A percentile compares a stretch with the other conserved stretches of the same genome.
Evolutionary conservation across 352 stramenopile species (phyloP).

Genomic region (Lagenidium giganteum): DNA sequence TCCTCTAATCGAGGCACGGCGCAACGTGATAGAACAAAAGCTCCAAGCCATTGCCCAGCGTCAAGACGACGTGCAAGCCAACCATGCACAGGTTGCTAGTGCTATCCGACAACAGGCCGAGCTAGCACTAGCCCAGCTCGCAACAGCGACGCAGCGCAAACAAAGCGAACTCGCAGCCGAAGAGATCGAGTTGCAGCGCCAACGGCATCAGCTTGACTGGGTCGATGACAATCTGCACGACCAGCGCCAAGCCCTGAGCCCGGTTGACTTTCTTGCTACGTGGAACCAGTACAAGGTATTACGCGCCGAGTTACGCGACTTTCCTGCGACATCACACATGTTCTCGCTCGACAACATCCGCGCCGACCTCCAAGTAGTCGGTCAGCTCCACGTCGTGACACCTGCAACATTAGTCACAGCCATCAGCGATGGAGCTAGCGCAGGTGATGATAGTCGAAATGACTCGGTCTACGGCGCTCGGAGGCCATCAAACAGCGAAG

Average conservation of each 20-base stretch:
- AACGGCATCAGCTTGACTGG: conserved; percentile 74
- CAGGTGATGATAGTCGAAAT: conserved; percentile 2
- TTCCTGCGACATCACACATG: conserved; percentile 27
- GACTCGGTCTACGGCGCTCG: too few species aligned
- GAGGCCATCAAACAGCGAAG: too few species aligned
- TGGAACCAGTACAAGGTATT: conserved; percentile 72
- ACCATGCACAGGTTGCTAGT: conserved; percentile 38
- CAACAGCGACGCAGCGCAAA: conserved; percentile 39
- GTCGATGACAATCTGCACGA: conserved; percentile 50
- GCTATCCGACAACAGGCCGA: conserved; percentile 50
- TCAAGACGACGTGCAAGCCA: conserved; percentile 28
- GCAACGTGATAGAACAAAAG: conserved; percentile 55
- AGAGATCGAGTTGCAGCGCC: conserved; percentile 49
- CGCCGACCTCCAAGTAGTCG: conserved; percentile 54
- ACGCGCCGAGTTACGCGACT: conserved; percentile 60
- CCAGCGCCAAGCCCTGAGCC: conserved; percentile 30
- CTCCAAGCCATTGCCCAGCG: conserved; percentile 29
- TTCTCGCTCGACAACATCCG: conserved; percentile 44
- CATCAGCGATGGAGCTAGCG: too few species aligned
- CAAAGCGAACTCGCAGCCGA: conserved; percentile 48
- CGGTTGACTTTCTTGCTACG: conserved; percentile 53
- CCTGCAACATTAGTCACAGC: too few species aligned
- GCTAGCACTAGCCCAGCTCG: conserved; percentile 34
- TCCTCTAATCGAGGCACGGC: conserved; percentile 59
- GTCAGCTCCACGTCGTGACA: conserved; percentile 38